Conservation (phyloP, 257 asterid genomes). For the Solanum chiquidenum region DNA sequence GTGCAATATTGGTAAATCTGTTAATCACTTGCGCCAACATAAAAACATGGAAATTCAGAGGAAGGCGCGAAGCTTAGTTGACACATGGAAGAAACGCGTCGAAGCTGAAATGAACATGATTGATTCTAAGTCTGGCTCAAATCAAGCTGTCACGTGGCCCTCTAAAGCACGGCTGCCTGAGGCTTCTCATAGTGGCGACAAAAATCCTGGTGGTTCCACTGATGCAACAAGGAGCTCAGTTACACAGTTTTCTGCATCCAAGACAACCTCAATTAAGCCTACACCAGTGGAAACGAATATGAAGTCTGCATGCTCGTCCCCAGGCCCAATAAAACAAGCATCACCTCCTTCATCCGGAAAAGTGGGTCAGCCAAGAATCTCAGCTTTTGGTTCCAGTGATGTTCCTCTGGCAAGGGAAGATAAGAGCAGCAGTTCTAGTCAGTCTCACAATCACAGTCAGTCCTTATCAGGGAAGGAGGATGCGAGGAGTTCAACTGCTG, state of each 20-base stretch:
- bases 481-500: conserved; percentile 23
- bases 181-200: conserved; percentile 20
- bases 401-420: conserved; percentile 28
- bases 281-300: conserved; percentile 21
- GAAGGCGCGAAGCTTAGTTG: conserved; percentile 45
- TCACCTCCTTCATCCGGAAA: conserved; percentile 30
- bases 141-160: conserved; percentile 23
- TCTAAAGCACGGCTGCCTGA: conserved; percentile 31
- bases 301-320: conserved; percentile 35
- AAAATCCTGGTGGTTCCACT: conserved; percentile 21
- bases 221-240: conserved; percentile 30
- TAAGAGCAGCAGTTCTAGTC: conserved; percentile 36
- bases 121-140: conserved; percentile 36
- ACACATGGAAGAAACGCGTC: conserved; percentile 60
- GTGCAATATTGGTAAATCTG: conserved; percentile 56
- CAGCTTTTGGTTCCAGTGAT: conserved; percentile 22
- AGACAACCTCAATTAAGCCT: conserved; percentile 22
- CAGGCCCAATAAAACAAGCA: conserved; percentile 17
- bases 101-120: conserved; percentile 48
- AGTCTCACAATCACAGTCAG: conserved; percentile 25
- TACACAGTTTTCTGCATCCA: conserved; percentile 28
- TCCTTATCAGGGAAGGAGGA: conserved; percentile 29
- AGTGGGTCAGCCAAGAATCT: conserved; percentile 26
- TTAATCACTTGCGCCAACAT: conserved; percentile 41
- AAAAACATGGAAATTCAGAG: conserved; percentile 46